Conservation (phyloP, 2,329 filamentous ascomycete genomes). For the Cladosporium sphaerospermum region DNA sequence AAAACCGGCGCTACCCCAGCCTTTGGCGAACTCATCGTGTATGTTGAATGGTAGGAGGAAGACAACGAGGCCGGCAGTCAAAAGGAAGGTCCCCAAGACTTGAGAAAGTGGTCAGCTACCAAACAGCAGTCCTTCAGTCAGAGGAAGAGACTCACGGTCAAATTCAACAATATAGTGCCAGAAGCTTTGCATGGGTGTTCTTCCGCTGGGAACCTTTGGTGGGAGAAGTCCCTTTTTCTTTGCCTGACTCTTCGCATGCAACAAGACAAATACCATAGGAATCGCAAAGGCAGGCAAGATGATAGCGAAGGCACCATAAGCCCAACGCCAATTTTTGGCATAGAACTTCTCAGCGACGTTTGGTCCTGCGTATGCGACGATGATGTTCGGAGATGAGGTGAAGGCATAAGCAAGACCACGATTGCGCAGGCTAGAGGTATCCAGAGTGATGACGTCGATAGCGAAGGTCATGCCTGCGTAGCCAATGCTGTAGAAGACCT, state of each 20-base stretch:
- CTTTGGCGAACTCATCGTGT: slow-evolving; percentile 23
- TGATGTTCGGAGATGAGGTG: slow-evolving; percentile 59
- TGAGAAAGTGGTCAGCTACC: neutral
- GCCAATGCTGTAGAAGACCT: slow-evolving; percentile 62
- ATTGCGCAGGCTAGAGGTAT: slow-evolving; percentile 61
- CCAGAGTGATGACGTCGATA: slow-evolving; percentile 25
- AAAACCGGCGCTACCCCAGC: slow-evolving; percentile 34
- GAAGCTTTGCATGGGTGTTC: slow-evolving; percentile 44
- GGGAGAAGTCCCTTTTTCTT: slow-evolving; percentile 46
- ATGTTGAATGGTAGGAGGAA: slow-evolving; percentile 64
- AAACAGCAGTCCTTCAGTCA: neutral
- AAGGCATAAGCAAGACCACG: slow-evolving; percentile 59
- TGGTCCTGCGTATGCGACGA: slow-evolving; percentile 54
- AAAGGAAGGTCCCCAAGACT: slow-evolving; percentile 55
- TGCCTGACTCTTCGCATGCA: slow-evolving; percentile 56
- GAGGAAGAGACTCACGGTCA: slow-evolving; percentile 39
- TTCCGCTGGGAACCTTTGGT: slow-evolving; percentile 36
- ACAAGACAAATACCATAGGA: slow-evolving; percentile 54
- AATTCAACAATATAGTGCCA: slow-evolving; percentile 55
- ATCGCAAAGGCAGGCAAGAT: slow-evolving; percentile 55
- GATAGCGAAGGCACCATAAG: slow-evolving; percentile 60
- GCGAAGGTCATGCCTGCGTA: slow-evolving; percentile 13
- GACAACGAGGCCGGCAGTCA: slow-evolving; percentile 54
- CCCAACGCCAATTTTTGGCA: slow-evolving; percentile 57
- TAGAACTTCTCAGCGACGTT: slow-evolving; percentile 16